A percentile compares a stretch with the other conserved stretches of the same genome.
Conservation (phyloP, 2,329 filamentous ascomycete species). For the Grosmannia penicillata region DNA sequence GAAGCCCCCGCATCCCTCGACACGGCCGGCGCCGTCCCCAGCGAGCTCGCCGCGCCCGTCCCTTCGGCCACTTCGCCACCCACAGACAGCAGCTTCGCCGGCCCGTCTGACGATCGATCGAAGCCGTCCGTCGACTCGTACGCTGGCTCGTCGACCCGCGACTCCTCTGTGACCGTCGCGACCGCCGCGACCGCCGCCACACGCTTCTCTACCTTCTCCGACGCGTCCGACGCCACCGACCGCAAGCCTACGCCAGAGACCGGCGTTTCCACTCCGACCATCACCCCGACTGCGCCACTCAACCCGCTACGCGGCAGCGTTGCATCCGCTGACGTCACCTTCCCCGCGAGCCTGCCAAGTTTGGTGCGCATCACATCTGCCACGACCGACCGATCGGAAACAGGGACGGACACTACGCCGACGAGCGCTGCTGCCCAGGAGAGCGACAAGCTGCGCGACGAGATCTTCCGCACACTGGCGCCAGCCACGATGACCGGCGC, state of each 20-base stretch:
- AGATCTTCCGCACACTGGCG: constrained; percentile 58
- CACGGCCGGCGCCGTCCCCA: no score
- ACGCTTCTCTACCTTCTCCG: constrained; percentile 1
- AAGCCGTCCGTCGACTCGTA: no score
- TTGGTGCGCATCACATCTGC: no score
- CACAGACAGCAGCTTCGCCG: no score
- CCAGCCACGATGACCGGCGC: constrained; percentile 22
- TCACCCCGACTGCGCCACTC: constrained; percentile 29
- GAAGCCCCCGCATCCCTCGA: no score
- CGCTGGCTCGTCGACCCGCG: constrained; percentile 2
- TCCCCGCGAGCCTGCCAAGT: constrained; percentile 8
- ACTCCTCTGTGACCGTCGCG: constrained; percentile 4
- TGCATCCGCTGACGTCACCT: constrained; percentile 16
- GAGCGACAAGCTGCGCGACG: constrained; percentile 56
- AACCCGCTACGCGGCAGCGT: constrained; percentile 23
- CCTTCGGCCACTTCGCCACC: no score
- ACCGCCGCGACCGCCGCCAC: constrained; percentile 1
- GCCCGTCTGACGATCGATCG: no score
- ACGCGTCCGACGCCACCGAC: constrained; percentile 3
- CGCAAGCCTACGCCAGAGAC: no score
- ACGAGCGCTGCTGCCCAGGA: constrained; percentile 46
- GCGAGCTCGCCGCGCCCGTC: no score
- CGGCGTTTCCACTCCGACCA: no score
- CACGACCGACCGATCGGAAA: no score
- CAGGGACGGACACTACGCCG: constrained; percentile 29